Evolutionary conservation across 257 asterid genomes (phyloP), one percentile per base, ranked within the genome.

Genomic region (Euphrasia confusa): DNA sequence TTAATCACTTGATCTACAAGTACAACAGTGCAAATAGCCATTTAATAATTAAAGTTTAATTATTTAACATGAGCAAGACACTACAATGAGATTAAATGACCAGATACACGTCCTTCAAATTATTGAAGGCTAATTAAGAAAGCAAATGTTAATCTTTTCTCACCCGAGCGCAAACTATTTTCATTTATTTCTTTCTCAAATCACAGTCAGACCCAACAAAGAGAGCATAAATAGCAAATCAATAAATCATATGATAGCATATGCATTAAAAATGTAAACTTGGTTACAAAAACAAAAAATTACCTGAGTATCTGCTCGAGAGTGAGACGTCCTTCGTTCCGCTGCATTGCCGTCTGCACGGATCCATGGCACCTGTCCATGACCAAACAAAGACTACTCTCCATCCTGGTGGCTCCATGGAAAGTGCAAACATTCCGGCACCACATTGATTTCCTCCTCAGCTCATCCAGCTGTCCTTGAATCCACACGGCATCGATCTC

Each of bases 361-460:
- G 99, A 86, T 44, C 99, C 99, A 61, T 79, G 80, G 68, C 97
- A 86, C 84, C 87, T 84, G 76, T 92, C 94, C 96, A 87, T 83
- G 60, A 92, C 86, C 79, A 92, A 76, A 68, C 89, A 89, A 71
- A 92, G 80, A 74, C 84, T 80, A 45, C 75, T 72, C 10, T 77
- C 90, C 74, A 87, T 54, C 78, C 80, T 84, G 7, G 75, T 82
- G 7, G 80, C 84, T 52, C 99, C 99, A 59, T 92, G 99, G 61
- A 92, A 92, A 63, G 91, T 81, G 77, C 97, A 92, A 47, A 92
- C 96, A 78, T 86, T 92, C 59, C 96, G 75, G 74, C 99, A 92
- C 97, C 96, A 92, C 95, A 87, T 84, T 0, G 97, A 80, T 65
- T 84, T 83, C 74, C 91, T 77, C 82, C 84, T 86, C 72, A 92